phyloP scores from a whole-genome alignment of 2,329 filamentous ascomycete species.

The Lasiodiplodia hormozganensis region DNA sequence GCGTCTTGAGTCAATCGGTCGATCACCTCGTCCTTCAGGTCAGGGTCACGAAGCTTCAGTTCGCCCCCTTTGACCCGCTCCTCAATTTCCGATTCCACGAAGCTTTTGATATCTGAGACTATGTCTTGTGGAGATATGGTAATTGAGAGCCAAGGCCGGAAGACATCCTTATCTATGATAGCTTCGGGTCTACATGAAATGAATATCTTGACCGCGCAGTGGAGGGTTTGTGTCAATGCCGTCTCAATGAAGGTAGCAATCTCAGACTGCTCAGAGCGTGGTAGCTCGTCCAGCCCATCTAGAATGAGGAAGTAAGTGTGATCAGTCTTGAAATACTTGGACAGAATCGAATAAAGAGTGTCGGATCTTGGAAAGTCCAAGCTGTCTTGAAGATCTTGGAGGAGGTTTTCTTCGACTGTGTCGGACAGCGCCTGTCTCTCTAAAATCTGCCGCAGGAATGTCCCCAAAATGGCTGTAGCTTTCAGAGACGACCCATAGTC shows the following conservation, averaged over 20 bases:
- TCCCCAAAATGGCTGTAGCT: slow-evolving; percentile 24
- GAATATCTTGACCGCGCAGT: slow-evolving; percentile 30
- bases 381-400: neutral
- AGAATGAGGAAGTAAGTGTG: slow-evolving; percentile 30
- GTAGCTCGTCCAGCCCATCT: slow-evolving; percentile 34
- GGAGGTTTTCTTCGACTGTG: slow-evolving; percentile 26
- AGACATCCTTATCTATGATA: slow-evolving; percentile 4
- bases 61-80: slow-evolving; percentile 11
- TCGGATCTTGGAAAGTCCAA: neutral
- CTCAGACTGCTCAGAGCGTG: slow-evolving; percentile 15
- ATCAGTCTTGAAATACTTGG: slow-evolving; percentile 3
- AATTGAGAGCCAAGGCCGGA: slow-evolving; percentile 25
- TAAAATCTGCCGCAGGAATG: slow-evolving; percentile 33
- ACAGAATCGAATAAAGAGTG: slow-evolving; percentile 8
- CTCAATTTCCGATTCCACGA: slow-evolving; percentile 30
- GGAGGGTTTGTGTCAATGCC: neutral
- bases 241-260: slow-evolving; percentile 22
- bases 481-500: slow-evolving; percentile 32
- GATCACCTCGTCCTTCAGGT: slow-evolving; percentile 31
- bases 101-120: slow-evolving; percentile 30
- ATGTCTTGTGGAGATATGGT: slow-evolving; percentile 20
- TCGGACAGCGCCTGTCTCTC: slow-evolving; percentile 19
- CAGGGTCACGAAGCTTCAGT: slow-evolving; percentile 22
- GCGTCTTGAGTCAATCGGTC: slow-evolving; percentile 31
- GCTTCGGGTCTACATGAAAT: slow-evolving; percentile 33